Base-by-base conservation (phyloP, 2,329 filamentous ascomycete species). In the Lithohypha guttulata region DNA sequence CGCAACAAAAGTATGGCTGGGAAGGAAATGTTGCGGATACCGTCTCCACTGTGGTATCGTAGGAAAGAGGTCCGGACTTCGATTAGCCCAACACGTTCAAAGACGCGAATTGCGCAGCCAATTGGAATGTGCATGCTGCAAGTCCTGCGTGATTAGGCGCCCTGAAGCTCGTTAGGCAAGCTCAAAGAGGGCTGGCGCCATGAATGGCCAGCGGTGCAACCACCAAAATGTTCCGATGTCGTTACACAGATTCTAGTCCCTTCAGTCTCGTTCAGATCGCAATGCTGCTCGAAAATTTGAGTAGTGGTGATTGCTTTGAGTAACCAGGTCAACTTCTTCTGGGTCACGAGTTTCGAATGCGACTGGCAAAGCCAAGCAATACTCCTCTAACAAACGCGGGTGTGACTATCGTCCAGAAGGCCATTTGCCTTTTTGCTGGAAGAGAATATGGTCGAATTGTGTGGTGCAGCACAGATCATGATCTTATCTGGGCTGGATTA, bases 221-320 rank as follows among this genome's bases (percentile, higher is more conserved):
- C 26, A 30, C 26, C 8, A 31, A 37, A 39, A 39, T 39, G 26
- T 27, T 39, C 35, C 35, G 35, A 30, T 30, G 23, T 11, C n/a
- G 35, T 39, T 29, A 23, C 35, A 30, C 35, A 31, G 27, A 31
- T 23, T 31, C 14, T 11, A 7, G 14, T 39, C 11, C 18, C 26
- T 39, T 30, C 13, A 31, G 35, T 13, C 18, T 31, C 35, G 35
- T 22, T 27, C 26, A 31, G 23, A 30, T 39, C 35, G 17, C 35
- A 39, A 39, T 39, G 13, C 26, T 31, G 26, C 35, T 31, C 25
- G 23, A 31, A 28, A 21, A 21, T 39, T 39, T 39, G 35, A 39
- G 26, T 30, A 23, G 10, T 20, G 25, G 26, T 31, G 25, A 23
- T 30, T 37, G 34, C 6, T 14, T 29, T 37, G 34, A 37, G 34